Percentiles rank a stretch among this genome's conserved stretches.
These are phyloP conservation scores for Boletus vinaceobasis DNA, from an alignment of 768 basidiomycete genomes.

Conservation along the genomic window DNA sequence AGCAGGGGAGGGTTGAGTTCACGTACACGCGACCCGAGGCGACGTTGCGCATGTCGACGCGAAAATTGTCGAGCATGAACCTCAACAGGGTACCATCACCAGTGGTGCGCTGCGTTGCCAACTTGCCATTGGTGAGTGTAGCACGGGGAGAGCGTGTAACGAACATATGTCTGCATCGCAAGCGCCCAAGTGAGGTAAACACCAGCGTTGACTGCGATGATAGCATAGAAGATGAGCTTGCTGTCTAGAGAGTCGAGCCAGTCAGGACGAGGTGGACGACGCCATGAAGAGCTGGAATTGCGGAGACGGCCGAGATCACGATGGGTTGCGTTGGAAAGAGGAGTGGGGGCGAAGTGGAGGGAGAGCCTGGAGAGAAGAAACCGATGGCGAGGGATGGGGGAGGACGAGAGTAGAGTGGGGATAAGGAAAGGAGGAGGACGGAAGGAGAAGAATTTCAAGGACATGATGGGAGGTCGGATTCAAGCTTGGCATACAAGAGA, in stretches of 20 bases:
- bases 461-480: neutral
- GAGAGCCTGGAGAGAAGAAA: neutral
- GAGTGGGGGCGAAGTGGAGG: slow-evolving; percentile 18
- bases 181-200: slow-evolving; percentile 60
- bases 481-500: slow-evolving; percentile 3
- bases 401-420: neutral
- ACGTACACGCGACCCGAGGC: slow-evolving; percentile 62
- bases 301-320: slow-evolving; percentile 10
- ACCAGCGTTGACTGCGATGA: slow-evolving; percentile 59
- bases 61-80: slow-evolving; percentile 65
- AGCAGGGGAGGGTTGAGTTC: neutral
- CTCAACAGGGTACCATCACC: slow-evolving; percentile 37
- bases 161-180: slow-evolving; percentile 32
- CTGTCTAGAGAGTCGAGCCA: slow-evolving; percentile 52
- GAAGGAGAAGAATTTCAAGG: slow-evolving; percentile 3
- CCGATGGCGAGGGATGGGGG: neutral
- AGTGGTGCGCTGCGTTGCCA: slow-evolving; percentile 33
- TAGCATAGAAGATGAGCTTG: slow-evolving; percentile 54
- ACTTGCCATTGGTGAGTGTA: neutral
- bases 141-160: slow-evolving; percentile 24
- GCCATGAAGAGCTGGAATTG: slow-evolving; percentile 22
- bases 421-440: slow-evolving; percentile 1
- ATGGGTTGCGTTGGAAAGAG: slow-evolving; percentile 22
- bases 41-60: slow-evolving; percentile 57
- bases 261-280: slow-evolving; percentile 27